Evolutionary conservation across 1,284 basidiomycete genomes (phyloP).

Genomic region (Heterobasidion occidentale): DNA sequence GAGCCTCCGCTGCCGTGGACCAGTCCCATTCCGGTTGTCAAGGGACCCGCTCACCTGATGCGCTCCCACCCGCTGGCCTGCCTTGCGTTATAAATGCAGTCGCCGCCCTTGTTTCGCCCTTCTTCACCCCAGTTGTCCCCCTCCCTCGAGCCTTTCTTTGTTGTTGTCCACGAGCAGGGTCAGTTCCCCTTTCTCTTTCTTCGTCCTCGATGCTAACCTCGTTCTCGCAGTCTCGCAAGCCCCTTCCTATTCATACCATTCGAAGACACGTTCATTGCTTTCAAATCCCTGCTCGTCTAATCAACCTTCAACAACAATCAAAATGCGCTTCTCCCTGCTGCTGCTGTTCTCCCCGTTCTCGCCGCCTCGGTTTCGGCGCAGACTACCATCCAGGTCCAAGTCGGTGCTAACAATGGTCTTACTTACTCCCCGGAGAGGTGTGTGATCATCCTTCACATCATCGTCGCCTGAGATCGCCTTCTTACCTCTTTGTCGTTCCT

Average conservation of each 20-base stretch:
- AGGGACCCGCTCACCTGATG: neutral
- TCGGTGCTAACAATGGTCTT: constrained; percentile 37
- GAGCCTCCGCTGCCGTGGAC: too few species aligned
- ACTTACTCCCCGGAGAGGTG: constrained; percentile 33
- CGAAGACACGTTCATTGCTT: neutral
- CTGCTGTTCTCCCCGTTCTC: constrained; percentile 11
- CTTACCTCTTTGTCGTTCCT: neutral
- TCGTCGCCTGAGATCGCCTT: neutral
- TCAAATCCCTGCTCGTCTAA: neutral
- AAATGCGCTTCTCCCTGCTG: constrained; percentile 16
- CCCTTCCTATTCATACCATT: neutral
- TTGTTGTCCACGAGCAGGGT: constrained; percentile 26
- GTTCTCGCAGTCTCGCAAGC: constrained; percentile 3
- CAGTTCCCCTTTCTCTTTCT: constrained; percentile 8
- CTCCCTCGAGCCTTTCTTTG: constrained; percentile 14
- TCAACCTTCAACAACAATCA: constrained; percentile 5
- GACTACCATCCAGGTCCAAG: constrained; percentile 23
- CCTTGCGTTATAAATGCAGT: neutral
- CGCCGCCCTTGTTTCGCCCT: neutral
- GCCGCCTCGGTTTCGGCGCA: constrained; percentile 7
- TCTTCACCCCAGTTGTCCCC: constrained; percentile 5
- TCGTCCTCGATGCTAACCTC: neutral
- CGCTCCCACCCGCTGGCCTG: neutral
- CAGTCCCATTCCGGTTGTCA: neutral
- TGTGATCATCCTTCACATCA: too few species aligned